Evolutionary conservation across 768 basidiomycete genomes (phyloP).

Genomic region (Tremella fuciformis): DNA sequence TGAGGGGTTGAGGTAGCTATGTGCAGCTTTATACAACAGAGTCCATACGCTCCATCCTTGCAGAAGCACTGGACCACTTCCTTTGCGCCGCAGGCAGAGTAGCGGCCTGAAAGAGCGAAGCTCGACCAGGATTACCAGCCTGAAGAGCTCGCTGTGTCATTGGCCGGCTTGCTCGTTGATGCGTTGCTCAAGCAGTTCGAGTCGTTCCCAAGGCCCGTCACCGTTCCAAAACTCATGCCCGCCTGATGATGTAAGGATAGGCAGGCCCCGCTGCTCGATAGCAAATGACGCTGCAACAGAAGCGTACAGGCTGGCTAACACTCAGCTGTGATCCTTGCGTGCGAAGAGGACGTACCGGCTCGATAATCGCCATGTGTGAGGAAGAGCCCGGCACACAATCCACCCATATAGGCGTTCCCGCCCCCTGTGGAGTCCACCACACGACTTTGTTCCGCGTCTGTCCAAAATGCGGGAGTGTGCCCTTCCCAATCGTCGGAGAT

Average conservation of each 20-base stretch:
- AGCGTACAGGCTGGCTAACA: slow-evolving; percentile 32
- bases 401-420: slow-evolving; percentile 45
- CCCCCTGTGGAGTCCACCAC: slow-evolving; percentile 44
- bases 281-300: slow-evolving; percentile 39
- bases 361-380: slow-evolving; percentile 26
- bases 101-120: no score
- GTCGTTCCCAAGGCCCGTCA: slow-evolving; percentile 26
- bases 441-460: slow-evolving; percentile 18
- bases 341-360: slow-evolving; percentile 18
- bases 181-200: no score
- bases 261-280: slow-evolving; percentile 41
- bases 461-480: slow-evolving; percentile 40
- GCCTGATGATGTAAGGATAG: slow-evolving; percentile 2
- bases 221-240: slow-evolving; percentile 34
- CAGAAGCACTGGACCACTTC: no score
- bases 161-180: no score
- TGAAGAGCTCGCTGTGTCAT: no score
- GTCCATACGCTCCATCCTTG: no score
- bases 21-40: no score
- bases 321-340: slow-evolving; percentile 5
- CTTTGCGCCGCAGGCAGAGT: no score
- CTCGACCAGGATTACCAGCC: no score
- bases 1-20: no score
- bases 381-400: slow-evolving; percentile 36
- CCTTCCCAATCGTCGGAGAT: slow-evolving; percentile 31